Evolutionary conservation across 352 stramenopile species (phyloP).

Genomic region (Pythium rishiriense): DNA sequence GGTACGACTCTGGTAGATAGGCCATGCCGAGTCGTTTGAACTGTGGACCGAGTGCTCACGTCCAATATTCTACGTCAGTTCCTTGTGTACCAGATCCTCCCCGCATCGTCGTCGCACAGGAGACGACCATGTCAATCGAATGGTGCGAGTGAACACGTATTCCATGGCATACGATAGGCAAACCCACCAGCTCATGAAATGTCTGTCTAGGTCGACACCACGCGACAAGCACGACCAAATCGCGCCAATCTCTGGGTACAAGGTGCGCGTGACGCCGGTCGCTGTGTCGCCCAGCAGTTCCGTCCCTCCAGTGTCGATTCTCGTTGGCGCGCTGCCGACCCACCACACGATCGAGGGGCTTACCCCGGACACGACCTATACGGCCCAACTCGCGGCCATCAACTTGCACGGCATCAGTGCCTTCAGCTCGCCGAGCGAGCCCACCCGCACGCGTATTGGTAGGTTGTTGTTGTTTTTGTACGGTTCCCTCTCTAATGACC

Average conservation of each 20-base stretch:
- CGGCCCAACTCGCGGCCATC: conserved; percentile 45
- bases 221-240: conserved; percentile 37
- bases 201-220: conserved; percentile 13
- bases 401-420: conserved; percentile 61
- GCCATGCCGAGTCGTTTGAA: too few relatives aligned
- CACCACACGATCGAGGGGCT: conserved; percentile 37
- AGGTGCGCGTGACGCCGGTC: conserved; percentile 35
- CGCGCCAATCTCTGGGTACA: conserved; percentile 66
- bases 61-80: conserved; percentile 25
- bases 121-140: conserved; percentile 31
- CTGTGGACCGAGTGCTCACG: too few relatives aligned
- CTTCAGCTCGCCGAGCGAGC: conserved; percentile 39
- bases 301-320: conserved; percentile 12
- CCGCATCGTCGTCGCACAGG: conserved; percentile 19
- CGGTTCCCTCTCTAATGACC: neutral
- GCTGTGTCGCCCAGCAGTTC: conserved; percentile 2
- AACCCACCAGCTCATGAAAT: too few relatives aligned
- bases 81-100: conserved; percentile 34
- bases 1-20: conserved; percentile 24
- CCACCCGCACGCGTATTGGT: conserved; percentile 38
- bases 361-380: conserved; percentile 42
- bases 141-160: conserved; percentile 38
- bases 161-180: too few relatives aligned
- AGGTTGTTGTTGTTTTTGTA: neutral
- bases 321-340: conserved; percentile 36